Base-by-base conservation (phyloP, 768 basidiomycete genomes). In the Strobilomyces dryophilus region DNA sequence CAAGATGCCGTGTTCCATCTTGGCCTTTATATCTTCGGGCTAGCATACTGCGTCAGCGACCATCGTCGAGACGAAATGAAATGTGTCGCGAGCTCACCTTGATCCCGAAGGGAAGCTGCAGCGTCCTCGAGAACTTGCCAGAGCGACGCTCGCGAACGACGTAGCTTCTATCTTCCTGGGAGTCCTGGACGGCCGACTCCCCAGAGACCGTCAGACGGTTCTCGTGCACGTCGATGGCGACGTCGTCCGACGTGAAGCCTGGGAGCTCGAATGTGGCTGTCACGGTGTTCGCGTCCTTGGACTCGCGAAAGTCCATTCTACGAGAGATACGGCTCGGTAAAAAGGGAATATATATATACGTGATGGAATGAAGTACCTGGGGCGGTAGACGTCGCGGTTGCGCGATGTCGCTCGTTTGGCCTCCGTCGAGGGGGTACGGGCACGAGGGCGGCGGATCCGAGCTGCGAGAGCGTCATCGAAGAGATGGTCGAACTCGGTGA, bases 201-300 rank as follows among this genome's bases (percentile, higher is more conserved):
- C 78, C 79, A 8, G 76, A 75, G 34, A 84, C 67, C 2, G 69
- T 77, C 46, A 83, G 65, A 35, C 71, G 71, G 52, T 74, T 71
- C 54, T 79, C 73, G 37, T 74, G 72, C 18, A 81, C 63, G 47
- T 81, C 74, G 45, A 82, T 76, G 32, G 66, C 59, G 40, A 82
- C 71, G 46, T 74, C 70, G 40, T 78, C 74, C 49, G 79, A 77
- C 49, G 72, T 76, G 48, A 82, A 61, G 9, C 82, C 80, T 3
- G 82, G 82, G 4, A 81, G 66, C 59, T 82, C 82, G 54, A 83
- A 79, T 7, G 74, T 74, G 10, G 79, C 80, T 2, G 76, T 79
- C 26, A 81, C 74, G 18, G 58, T 52, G 55, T 76, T 75, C n/a
- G 61, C 59, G 1, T 73, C 70, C 15, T 69, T 56, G 47, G 75